Base-by-base conservation (phyloP, 768 basidiomycete genomes). In the Tylopilus sp. region DNA sequence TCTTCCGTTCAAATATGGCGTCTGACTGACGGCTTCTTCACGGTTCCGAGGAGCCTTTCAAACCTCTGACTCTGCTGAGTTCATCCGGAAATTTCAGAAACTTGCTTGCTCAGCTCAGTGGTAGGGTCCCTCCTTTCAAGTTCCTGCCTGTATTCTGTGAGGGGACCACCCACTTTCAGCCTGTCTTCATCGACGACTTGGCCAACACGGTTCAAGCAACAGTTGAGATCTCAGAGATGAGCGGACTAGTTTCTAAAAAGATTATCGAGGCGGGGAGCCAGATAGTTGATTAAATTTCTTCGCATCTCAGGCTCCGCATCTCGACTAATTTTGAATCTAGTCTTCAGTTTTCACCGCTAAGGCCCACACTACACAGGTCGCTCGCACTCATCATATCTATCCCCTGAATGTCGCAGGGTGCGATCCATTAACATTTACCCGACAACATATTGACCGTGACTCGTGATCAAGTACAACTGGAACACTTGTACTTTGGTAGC, bases 21-120 rank as follows among this genome's bases (percentile, higher is more conserved):
- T 90, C 89, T 67, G 89, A 87, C 84, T 7, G 87, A 89, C 59
- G 78, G 81, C n/a, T 86, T 90, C 70, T 90, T 90, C 66, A 81
- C 79, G 53, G 87, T 88, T n/a, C n/a, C n/a, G n/a, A n/a, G n/a
- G n/a, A 50, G 48, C 81, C 55, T 24, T 55, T 16, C 4, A 24
- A 38, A 45, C 29, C 21, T 13, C 11, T 14, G 6, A 16, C 10
- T 21, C 26, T 26, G 24, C 11, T 6, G 8, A 9, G 9, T 17
- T 45, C 41, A 50, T 14, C 22, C 5, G 1, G 16, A 22, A 16
- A 21, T 21, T 29, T 14, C 56, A 88, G 86, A 75, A 83, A 38
- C 87, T 90, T 61, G 81, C 83, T 28, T 74, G 70, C 25, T 67
- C 89, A 25, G 79, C 85, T n/a, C n/a, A n/a, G n/a, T n/a, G n/a